Evolutionary conservation across 192 early-diverging fungal species (phyloP).

Genomic region (Backusella australiensis): DNA sequence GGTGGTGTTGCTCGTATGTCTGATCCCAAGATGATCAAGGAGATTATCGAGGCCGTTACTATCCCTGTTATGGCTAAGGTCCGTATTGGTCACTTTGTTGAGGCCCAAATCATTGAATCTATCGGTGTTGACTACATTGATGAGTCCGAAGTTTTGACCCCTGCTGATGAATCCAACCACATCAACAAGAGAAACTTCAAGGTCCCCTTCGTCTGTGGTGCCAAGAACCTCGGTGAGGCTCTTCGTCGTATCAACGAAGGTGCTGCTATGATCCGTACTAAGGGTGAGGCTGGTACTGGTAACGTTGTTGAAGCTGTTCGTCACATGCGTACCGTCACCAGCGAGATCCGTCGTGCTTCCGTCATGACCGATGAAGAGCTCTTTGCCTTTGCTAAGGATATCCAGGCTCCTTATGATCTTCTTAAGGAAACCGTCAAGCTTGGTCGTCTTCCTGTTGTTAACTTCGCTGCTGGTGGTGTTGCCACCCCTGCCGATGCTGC

Average conservation of each 20-base stretch:
- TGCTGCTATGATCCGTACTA: conserved; percentile 97
- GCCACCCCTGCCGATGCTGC: conserved; percentile 99
- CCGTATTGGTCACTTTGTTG: conserved; percentile 98
- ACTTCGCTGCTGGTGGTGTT: conserved; percentile 97
- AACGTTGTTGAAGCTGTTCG: conserved; percentile 98
- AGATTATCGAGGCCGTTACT: conserved; percentile 91
- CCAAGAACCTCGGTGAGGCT: conserved; percentile 96
- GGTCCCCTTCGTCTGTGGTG: conserved; percentile 95
- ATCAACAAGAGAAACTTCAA: conserved; percentile 93
- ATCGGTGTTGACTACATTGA: conserved; percentile 97
- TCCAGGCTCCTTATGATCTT: conserved; percentile 89
- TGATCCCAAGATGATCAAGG: conserved; percentile 96
- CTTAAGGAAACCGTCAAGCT: conserved; percentile 86
- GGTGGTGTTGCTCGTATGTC: conserved; percentile 98
- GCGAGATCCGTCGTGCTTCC: conserved; percentile 85
- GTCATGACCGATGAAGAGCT: conserved; percentile 87
- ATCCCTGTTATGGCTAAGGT: conserved; percentile 99
- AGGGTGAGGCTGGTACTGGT: conserved; percentile 98
- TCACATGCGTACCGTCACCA: conserved; percentile 86
- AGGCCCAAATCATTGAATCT: conserved; percentile 90
- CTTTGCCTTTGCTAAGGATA: conserved; percentile 94
- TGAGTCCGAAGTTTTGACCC: conserved; percentile 94
- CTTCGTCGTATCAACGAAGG: conserved; percentile 95
- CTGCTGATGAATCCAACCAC: conserved; percentile 95
- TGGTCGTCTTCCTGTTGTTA: conserved; percentile 93